Evolutionary conservation across 148 eudicot species (phyloP).

Genomic region (Hydrangea macrophylla): DNA sequence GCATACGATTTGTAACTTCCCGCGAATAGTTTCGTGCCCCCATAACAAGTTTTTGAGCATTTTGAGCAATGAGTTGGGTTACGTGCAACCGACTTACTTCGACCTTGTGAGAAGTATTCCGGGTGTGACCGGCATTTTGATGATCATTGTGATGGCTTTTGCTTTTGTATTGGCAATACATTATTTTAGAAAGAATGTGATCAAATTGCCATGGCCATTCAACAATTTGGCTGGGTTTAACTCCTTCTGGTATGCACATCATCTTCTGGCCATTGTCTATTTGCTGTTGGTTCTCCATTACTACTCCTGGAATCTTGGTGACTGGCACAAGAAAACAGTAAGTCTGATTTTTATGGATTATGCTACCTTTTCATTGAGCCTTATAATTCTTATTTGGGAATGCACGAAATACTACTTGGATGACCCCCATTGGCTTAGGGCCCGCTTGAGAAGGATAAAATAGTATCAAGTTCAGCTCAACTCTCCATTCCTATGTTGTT

Average conservation of each 20-base stretch:
- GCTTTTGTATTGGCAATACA: constrained; percentile 76
- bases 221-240: constrained; percentile 81
- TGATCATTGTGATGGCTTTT: constrained; percentile 68
- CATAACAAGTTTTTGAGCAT: constrained; percentile 29
- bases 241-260: constrained; percentile 94
- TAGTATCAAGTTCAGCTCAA: too few species aligned
- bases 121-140: constrained; percentile 66
- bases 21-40: constrained; percentile 44
- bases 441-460: too few species aligned
- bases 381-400: neutral
- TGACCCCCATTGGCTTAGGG: too few species aligned
- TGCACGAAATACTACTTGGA: too few species aligned
- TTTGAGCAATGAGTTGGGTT: constrained; percentile 49
- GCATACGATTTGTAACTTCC: constrained; percentile 64
- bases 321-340: constrained; percentile 87
- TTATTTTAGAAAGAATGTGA: constrained; percentile 78
- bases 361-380: neutral
- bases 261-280: constrained; percentile 65
- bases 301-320: constrained; percentile 54
- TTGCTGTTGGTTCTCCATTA: constrained; percentile 72
- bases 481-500: too few species aligned
- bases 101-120: constrained; percentile 45
- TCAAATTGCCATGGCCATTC: constrained; percentile 73
- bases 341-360: constrained; percentile 14
- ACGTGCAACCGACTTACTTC: constrained; percentile 55